These are phyloP conservation scores for Glonium stellatum DNA, from an alignment of 495 filamentous ascomycete species.

Conservation along the genomic window DNA sequence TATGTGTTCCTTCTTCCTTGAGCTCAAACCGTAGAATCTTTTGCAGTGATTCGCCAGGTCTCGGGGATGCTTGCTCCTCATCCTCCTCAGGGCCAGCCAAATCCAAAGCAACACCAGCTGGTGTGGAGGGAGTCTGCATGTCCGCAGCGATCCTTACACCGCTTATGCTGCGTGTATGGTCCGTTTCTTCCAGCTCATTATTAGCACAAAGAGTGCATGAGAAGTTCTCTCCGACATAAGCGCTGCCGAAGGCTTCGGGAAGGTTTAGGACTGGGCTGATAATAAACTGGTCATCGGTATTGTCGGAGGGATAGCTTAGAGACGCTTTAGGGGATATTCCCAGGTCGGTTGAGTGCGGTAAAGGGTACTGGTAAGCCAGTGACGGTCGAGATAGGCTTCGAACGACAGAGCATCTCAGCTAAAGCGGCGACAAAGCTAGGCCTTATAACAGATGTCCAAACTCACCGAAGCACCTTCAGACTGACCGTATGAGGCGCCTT, in stretches of 20 bases:
- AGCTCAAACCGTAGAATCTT: slow-evolving; percentile 79
- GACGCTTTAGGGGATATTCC: slow-evolving; percentile 47
- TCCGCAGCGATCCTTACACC: slow-evolving; percentile 79
- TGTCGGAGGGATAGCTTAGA: slow-evolving; percentile 46
- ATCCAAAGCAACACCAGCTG: slow-evolving; percentile 45
- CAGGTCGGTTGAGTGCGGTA: slow-evolving; percentile 40
- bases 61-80: slow-evolving; percentile 45
- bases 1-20: slow-evolving; percentile 88
- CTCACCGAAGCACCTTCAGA: slow-evolving; percentile 69
- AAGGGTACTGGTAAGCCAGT: slow-evolving; percentile 45
- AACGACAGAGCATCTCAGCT: slow-evolving; percentile 1
- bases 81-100: slow-evolving; percentile 37
- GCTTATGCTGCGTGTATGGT: slow-evolving; percentile 44
- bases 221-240: slow-evolving; percentile 94
- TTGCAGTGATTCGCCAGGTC: slow-evolving; percentile 66
- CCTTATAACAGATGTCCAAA: not conserved
- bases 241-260: slow-evolving; percentile 84
- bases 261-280: slow-evolving; percentile 70
- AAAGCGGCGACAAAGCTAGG: not conserved
- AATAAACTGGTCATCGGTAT: slow-evolving; percentile 47
- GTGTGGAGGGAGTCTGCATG: slow-evolving; percentile 82
- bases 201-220: slow-evolving; percentile 89
- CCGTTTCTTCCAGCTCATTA: slow-evolving; percentile 57
- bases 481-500: slow-evolving; percentile 82
- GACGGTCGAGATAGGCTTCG: slow-evolving; percentile 39